Conservation (phyloP, 495 filamentous ascomycete genomes). For the Bacidia rubella region DNA sequence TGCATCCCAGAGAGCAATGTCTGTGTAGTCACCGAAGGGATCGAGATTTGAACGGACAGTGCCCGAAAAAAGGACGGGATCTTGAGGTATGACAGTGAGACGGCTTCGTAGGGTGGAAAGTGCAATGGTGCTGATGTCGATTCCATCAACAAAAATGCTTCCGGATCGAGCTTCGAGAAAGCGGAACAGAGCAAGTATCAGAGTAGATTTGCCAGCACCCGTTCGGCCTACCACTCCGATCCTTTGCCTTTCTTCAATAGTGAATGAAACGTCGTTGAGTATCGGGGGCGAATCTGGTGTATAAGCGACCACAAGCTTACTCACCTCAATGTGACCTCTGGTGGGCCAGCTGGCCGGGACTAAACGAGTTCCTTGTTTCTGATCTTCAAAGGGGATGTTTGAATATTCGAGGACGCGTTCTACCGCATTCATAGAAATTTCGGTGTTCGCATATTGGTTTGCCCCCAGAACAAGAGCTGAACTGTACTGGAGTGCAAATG, state of each 20-base stretch:
- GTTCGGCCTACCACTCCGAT: slow-evolving; percentile 78
- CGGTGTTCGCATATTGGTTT: slow-evolving; percentile 40
- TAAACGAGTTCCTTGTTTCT: slow-evolving; percentile 36
- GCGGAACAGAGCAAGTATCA: slow-evolving; percentile 72
- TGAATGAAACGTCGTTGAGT: slow-evolving; percentile 60
- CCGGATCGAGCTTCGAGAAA: slow-evolving; percentile 65
- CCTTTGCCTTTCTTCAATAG: slow-evolving; percentile 55
- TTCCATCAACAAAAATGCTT: slow-evolving; percentile 57
- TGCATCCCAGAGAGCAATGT: slow-evolving; percentile 59
- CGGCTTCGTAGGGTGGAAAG: slow-evolving; percentile 60
- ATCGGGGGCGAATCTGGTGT: slow-evolving; percentile 64
- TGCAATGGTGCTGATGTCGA: slow-evolving; percentile 63
- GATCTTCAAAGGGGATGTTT: slow-evolving; percentile 52
- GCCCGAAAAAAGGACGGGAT: slow-evolving; percentile 78
- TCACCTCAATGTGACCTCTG: slow-evolving; percentile 59
- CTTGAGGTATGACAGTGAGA: slow-evolving; percentile 74
- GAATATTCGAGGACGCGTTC: slow-evolving; percentile 77
- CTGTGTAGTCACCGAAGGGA: slow-evolving; percentile 58
- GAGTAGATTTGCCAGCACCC: slow-evolving; percentile 74
- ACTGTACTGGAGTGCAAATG: slow-evolving; percentile 43
- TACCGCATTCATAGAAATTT: slow-evolving; percentile 73
- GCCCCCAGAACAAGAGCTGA: slow-evolving; percentile 33
- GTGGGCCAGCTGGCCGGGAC: slow-evolving; percentile 71
- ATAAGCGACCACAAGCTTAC: slow-evolving; percentile 61
- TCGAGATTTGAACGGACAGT: slow-evolving; percentile 75